Evolutionary conservation across 495 filamentous ascomycete genomes (phyloP).

Genomic region (Barbatosphaeria neglecta): DNA sequence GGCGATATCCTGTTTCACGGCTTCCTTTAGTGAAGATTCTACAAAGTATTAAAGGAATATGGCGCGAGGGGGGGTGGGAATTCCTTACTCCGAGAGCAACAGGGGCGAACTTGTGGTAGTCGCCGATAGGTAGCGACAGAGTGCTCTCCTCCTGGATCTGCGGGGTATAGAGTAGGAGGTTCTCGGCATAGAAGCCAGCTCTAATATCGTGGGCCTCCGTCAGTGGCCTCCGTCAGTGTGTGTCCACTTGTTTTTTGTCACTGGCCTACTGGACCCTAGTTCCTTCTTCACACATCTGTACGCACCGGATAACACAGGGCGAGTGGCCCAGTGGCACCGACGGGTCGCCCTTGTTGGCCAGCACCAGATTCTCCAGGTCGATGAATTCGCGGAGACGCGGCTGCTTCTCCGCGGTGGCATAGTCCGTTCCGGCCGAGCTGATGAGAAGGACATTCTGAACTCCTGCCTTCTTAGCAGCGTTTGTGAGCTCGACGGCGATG

Average conservation of each 20-base stretch:
- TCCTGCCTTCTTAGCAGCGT: conserved; percentile 36
- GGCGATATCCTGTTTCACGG: conserved; percentile 28
- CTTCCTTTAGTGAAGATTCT: background rate
- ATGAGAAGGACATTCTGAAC: conserved; percentile 41
- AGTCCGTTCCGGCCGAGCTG: conserved; percentile 41
- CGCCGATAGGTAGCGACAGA: conserved; percentile 39
- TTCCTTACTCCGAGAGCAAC: conserved; percentile 34
- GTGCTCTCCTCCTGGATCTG: conserved; percentile 33
- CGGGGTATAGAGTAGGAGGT: conserved; percentile 37
- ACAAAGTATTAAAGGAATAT: no score
- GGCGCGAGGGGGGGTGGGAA: no score
- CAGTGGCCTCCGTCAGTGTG: no score
- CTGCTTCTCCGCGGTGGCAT: conserved; percentile 39
- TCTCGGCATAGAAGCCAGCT: conserved; percentile 47
- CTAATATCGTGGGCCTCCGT: no score
- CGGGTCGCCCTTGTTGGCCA: conserved; percentile 36
- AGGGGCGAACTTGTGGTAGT: conserved; percentile 41
- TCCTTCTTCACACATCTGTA: no score
- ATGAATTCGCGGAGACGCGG: conserved; percentile 43
- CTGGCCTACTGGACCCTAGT: no score
- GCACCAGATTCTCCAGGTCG: conserved; percentile 35
- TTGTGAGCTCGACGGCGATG: conserved; percentile 35
- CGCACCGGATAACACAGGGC: conserved; percentile 40
- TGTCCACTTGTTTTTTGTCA: no score
- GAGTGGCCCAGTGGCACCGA: conserved; percentile 27